Evolutionary conservation across 2,329 filamentous ascomycete species (phyloP), one percentile per base, ranked within the genome.

Genomic region (Colletotrichum australisinense): DNA sequence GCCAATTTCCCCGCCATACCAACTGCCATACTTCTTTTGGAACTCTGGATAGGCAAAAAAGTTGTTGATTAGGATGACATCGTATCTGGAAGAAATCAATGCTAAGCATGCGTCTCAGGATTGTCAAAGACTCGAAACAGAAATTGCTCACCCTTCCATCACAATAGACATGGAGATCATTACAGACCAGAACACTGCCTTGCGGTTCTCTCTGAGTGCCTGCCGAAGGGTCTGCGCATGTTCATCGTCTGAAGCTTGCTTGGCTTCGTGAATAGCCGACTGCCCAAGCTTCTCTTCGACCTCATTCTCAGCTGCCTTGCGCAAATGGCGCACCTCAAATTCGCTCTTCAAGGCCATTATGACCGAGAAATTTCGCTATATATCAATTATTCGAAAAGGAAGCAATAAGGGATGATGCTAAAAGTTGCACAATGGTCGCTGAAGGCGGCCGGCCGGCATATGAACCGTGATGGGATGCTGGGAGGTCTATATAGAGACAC

Each of bases 121-220:
- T n/a, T 26, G 5, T 16, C 5, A 16, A 42, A 16, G 26, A 28
- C 26, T 4, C 5, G 16, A 28, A 19, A 19, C 55, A 32, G 26
- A 1, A 14, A 24, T 1, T 28, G 1, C 84, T 85, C 86, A 88
- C 8, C 86, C 86, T 74, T 88, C 86, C 86, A 88, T 88, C 72
- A 88, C 81, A 59, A 87, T 83, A 1, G 84, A 82, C 24, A 82
- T 82, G 9, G 84, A 86, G 60, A 86, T 83, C 67, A 81, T 59
- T 2, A 83, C 73, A 24, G 80, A 81, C 82, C 82, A 84, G n/a
- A 79, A 71, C 42, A 84, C 78, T 3, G 83, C 83, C 76, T 80
- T 79, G 28, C 79, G 82, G 70, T 82, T 81, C 42, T 75, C 73
- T 1, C 76, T 72, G 11, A 83, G 73, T 3, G 81, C 81, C 28